These are phyloP conservation scores for Hygrophorus russula DNA, from an alignment of 768 basidiomycete genomes.

Conservation along the genomic window DNA sequence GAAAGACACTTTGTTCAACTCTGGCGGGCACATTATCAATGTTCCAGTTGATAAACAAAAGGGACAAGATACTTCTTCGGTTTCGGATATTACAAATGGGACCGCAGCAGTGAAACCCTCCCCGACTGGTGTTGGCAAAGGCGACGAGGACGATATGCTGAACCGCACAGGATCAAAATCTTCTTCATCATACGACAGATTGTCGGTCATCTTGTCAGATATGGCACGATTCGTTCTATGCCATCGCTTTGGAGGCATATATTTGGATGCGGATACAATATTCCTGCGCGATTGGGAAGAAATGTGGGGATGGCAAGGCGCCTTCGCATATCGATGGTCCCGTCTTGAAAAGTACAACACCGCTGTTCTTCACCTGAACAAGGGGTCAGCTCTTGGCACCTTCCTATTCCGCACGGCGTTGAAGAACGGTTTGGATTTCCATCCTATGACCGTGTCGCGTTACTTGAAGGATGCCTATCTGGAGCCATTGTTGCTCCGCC, in stretches of 20 bases:
- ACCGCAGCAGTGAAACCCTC: constrained; percentile 10
- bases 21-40: constrained; percentile 66
- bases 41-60: constrained; percentile 36
- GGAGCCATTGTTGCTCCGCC: constrained; percentile 71
- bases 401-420: constrained; percentile 92
- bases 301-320: constrained; percentile 92
- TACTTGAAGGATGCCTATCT: constrained; percentile 86
- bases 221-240: constrained; percentile 98
- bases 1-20: constrained; percentile 73
- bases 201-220: constrained; percentile 91
- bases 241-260: constrained; percentile 92
- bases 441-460: constrained; percentile 88
- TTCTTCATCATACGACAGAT: constrained; percentile 72
- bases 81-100: constrained; percentile 5
- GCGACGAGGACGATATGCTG: constrained; percentile 32
- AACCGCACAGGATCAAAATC: constrained; percentile 85
- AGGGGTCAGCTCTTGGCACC: constrained; percentile 80
- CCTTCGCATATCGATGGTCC: constrained; percentile 96
- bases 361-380: constrained; percentile 90
- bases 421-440: constrained; percentile 91
- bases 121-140: constrained; percentile 13
- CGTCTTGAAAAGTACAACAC: constrained; percentile 92
- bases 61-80: constrained; percentile 10
- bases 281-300: constrained; percentile 98
- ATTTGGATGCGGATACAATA: constrained; percentile 94